Evolutionary conservation across 176 grass and related monocot species (phyloP), one percentile per base, ranked within the genome.

Genomic region (Canna indica): DNA sequence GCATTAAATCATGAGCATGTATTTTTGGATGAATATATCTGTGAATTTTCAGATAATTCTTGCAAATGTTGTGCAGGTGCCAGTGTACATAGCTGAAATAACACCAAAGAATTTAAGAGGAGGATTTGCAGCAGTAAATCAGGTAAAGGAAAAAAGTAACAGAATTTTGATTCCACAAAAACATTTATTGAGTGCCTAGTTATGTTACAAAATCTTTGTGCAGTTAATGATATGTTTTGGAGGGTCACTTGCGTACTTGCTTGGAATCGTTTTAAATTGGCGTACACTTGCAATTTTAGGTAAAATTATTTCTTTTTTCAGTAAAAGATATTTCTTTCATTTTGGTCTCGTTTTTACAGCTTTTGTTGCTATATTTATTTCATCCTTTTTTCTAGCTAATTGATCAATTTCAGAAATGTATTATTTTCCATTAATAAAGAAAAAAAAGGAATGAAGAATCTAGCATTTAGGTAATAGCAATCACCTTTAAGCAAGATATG

Each of bases 181-280:
- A 13, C 34, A 34, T 32, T 31, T 57, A 69, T 69, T 17, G 4
- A 13, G 22, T 36, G 59, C 16, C 25, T 25, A 38, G 22, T 68
- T 18, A 17, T 57, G 44, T 76, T 16, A 26, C 38, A 78, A 61
- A 68, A 17, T 52, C 63, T 7, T 76, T 30, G 22, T 68, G 58
- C 79, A 95, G 87, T 47, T 95, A 62, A 95, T 90, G 87, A 95
- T 90, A 81, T 90, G 91, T 36, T 95, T 80, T 73, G 91, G 87
- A 69, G 80, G 53, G 39, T 87, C 91, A 0, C 87, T 95, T 59
- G 62, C 82, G 0, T 95, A 88, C 76, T 60, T 85, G 59, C 34
- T 90, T 15, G 91, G 91, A 44, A 83, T 84, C 1, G 35, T 87
- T 36, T 47, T 87, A 47, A 90, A 84, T 12, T 95, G 91, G 91